Evolutionary conservation across 495 filamentous ascomycete species (phyloP).

Genomic region (Penicillium silybi): DNA sequence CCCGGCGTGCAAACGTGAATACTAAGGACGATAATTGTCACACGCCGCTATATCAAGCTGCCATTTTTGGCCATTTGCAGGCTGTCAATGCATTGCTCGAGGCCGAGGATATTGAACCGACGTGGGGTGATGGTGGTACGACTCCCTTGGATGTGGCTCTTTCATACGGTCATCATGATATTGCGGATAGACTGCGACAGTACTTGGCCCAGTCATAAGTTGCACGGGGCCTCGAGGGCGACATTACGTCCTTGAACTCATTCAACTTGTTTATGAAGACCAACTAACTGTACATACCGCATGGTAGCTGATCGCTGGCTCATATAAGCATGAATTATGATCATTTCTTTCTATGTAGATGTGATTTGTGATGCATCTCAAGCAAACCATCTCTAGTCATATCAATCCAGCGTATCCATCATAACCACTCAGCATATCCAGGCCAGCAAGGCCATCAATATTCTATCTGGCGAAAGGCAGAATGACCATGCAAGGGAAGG

Average conservation of each 20-base stretch:
- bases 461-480: background rate
- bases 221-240: too few species aligned
- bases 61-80: slow-evolving; percentile 12
- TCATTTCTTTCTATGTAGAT: background rate
- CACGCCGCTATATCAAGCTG: slow-evolving; percentile 21
- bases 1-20: slow-evolving; percentile 13
- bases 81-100: slow-evolving; percentile 14
- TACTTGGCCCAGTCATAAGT: background rate
- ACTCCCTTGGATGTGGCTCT: slow-evolving; percentile 1
- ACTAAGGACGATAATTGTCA: slow-evolving; percentile 13
- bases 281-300: background rate
- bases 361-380: background rate
- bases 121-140: background rate
- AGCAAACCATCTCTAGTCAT: slow-evolving; percentile 41
- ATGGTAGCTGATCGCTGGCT: background rate
- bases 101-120: slow-evolving; percentile 9
- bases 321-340: background rate
- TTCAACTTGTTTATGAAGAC: background rate
- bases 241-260: too few species aligned
- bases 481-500: background rate
- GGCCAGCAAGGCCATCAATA: background rate
- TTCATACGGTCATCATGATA: background rate
- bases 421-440: background rate
- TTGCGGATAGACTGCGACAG: background rate
- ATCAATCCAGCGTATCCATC: background rate